phyloP scores from a whole-genome alignment of 768 basidiomycete genomes.

The Glaciozyma martinii region DNA sequence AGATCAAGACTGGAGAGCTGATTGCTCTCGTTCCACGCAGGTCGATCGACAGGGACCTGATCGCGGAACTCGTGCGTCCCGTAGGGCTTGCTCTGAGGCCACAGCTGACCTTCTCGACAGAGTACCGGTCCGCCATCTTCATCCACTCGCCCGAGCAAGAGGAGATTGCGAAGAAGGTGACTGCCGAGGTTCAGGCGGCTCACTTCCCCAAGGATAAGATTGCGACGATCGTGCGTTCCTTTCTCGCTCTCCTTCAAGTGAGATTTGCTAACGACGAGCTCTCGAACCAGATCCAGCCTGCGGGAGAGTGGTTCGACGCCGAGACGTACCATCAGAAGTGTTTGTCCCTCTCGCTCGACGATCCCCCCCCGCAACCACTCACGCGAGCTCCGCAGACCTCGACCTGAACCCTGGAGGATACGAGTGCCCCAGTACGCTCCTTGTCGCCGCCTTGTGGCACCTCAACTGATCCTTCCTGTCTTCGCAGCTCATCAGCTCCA shows the following conservation, averaged over 20 bases:
- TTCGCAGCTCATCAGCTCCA: not conserved
- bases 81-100: no score
- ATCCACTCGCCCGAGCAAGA: slow-evolving; percentile 64
- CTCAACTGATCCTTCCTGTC: not conserved
- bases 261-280: not conserved
- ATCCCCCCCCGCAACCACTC: no score
- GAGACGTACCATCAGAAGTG: slow-evolving; percentile 54
- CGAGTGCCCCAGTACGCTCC: no score
- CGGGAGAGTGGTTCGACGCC: slow-evolving; percentile 60
- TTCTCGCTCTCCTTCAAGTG: no score
- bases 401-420: no score
- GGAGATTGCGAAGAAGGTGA: slow-evolving; percentile 63
- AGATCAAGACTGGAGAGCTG: not conserved
- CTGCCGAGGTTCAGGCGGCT: slow-evolving; percentile 70
- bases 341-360: slow-evolving; percentile 2
- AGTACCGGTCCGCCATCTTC: slow-evolving; percentile 92
- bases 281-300: slow-evolving; percentile 48
- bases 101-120: slow-evolving; percentile 40
- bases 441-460: not conserved
- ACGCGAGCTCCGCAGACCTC: no score
- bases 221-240: slow-evolving; percentile 49
- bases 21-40: slow-evolving; percentile 1
- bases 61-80: slow-evolving; percentile 5
- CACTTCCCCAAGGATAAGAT: slow-evolving; percentile 69
- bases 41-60: slow-evolving; percentile 34